Percentiles rank a stretch among this genome's conserved stretches.
Conservation (phyloP, 805 yeast genomes). For the Jamesozyma gamospora region DNA sequence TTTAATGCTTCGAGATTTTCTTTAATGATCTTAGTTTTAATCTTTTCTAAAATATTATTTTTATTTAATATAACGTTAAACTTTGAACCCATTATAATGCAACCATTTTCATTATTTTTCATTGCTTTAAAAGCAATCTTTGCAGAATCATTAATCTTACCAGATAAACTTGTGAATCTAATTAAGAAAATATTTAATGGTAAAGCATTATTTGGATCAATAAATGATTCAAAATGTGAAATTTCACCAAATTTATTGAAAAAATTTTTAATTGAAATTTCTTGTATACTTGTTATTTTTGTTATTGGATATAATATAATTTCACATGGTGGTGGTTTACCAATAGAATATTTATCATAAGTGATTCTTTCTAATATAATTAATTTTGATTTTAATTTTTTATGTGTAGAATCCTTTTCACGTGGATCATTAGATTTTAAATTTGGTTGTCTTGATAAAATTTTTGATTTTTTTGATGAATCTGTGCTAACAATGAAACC, state of each 20-base stretch:
- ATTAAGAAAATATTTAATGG: conserved; percentile 66
- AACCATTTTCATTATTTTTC: conserved; percentile 32
- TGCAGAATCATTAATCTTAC: conserved; percentile 41
- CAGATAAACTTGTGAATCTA: conserved; percentile 46
- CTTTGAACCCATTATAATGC: conserved; percentile 40
- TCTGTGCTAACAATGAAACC: conserved; percentile 20
- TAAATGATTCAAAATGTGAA: conserved; percentile 45
- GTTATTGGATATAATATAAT: conserved; percentile 52
- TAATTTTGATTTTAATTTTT: conserved; percentile 13
- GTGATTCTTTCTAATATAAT: conserved; percentile 25
- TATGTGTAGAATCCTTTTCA: conserved; percentile 4
- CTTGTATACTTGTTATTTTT: conserved; percentile 10
- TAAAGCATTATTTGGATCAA: conserved; percentile 66
- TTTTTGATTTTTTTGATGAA: conserved; percentile 8
- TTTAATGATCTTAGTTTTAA: conserved; percentile 24
- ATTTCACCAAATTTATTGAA: conserved; percentile 57
- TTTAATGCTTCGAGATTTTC: conserved; percentile 26
- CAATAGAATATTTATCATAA: conserved; percentile 65
- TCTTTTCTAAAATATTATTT: conserved; percentile 30
- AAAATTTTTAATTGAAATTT: conserved; percentile 34
- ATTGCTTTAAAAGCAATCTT: conserved; percentile 39
- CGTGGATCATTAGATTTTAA: conserved; percentile 22
- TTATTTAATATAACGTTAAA: conserved; percentile 45
- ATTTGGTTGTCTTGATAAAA: conserved; percentile 15
- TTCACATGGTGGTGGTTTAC: conserved; percentile 63